Evolutionary conservation across 805 yeast genomes (phyloP), one percentile per base, ranked within the genome.

Genomic region (Blastobotrys americana): DNA sequence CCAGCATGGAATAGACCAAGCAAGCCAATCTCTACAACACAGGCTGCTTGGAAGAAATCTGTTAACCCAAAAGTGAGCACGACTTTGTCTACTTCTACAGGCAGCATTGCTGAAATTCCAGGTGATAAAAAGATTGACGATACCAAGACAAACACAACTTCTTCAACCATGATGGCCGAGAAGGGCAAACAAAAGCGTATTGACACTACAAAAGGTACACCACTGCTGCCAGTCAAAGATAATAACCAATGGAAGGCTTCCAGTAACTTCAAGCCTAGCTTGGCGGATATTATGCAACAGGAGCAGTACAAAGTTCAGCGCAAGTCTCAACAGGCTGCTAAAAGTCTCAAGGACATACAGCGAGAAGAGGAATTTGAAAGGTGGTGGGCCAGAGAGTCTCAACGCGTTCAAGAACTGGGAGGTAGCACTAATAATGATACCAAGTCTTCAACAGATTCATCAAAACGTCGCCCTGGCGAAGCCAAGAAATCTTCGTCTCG

Each of bases 351-450:
- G 38, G 95, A 88, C 46, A 74, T 83, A 38, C 82, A 80, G 57
- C 81, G 80, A 52, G 96, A 88, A 51, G 85, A 84, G 56, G 87
- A 81, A 57, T 88, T 88, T 67, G 88, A 81, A 22, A 73, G 67
- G 48, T 88, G 96, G 96, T 88, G 95, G 89, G 82, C 76, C 31
- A 78, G 76, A 51, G 96, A 88, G 56, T 41, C 52, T 3, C 45
- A 44, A n/a, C n/a, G n/a, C n/a, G n/a, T n/a, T n/a, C n/a, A 31
- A 17, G 37, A 41, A n/a, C n/a, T n/a, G n/a, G n/a, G n/a, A n/a
- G n/a, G n/a, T n/a, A n/a, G n/a, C n/a, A n/a, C n/a, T n/a, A n/a
- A n/a, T n/a, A n/a, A n/a, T n/a, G n/a, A n/a, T n/a, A n/a, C n/a
- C n/a, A n/a, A n/a, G n/a, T n/a, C n/a, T n/a, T n/a, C n/a, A n/a